Conservation (phyloP, 306 rosid genomes). For the Vigna angularis region DNA sequence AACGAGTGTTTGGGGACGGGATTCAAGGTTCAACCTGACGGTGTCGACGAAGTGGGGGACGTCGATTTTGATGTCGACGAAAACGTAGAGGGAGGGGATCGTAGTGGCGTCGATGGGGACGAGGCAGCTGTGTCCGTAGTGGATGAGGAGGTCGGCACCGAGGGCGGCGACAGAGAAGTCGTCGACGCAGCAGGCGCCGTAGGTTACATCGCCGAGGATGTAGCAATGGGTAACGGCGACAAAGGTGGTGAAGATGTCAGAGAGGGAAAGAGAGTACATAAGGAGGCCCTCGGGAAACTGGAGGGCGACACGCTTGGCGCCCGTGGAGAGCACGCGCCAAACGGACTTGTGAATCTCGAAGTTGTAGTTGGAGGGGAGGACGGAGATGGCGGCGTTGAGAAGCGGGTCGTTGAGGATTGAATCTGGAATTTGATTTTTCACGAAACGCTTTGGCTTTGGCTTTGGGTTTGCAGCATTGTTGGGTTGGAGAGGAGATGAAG, state of each 20-base stretch:
- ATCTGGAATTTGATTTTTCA: slow-evolving; percentile 58
- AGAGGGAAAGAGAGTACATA: slow-evolving; percentile 83
- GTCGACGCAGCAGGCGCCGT: slow-evolving; percentile 88
- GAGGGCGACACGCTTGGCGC: slow-evolving; percentile 73
- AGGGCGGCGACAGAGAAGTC: slow-evolving; percentile 81
- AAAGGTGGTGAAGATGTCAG: slow-evolving; percentile 83
- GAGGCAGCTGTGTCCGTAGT: slow-evolving; percentile 92
- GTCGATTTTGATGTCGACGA: slow-evolving; percentile 82
- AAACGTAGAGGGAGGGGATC: slow-evolving; percentile 87
- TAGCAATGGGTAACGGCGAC: slow-evolving; percentile 66
- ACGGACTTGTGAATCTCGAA: slow-evolving; percentile 90
- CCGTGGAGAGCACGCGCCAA: slow-evolving; percentile 78
- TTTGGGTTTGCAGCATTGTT: not conserved
- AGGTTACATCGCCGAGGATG: slow-evolving; percentile 83
- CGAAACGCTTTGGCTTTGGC: slow-evolving; percentile 50
- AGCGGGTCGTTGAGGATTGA: slow-evolving; percentile 55
- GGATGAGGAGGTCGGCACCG: slow-evolving; percentile 72
- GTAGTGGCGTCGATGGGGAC: slow-evolving; percentile 83
- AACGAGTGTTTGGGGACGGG: slow-evolving; percentile 49
- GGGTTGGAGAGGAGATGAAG: not conserved
- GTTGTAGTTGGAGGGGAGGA: slow-evolving; percentile 73
- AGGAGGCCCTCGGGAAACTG: slow-evolving; percentile 94
- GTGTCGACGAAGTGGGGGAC: slow-evolving; percentile 65
- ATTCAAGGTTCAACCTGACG: slow-evolving; percentile 55
- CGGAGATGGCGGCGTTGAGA: slow-evolving; percentile 54